phyloP scores from a whole-genome alignment of 2,329 filamentous ascomycete genomes.

The Neofusicoccum ribis region DNA sequence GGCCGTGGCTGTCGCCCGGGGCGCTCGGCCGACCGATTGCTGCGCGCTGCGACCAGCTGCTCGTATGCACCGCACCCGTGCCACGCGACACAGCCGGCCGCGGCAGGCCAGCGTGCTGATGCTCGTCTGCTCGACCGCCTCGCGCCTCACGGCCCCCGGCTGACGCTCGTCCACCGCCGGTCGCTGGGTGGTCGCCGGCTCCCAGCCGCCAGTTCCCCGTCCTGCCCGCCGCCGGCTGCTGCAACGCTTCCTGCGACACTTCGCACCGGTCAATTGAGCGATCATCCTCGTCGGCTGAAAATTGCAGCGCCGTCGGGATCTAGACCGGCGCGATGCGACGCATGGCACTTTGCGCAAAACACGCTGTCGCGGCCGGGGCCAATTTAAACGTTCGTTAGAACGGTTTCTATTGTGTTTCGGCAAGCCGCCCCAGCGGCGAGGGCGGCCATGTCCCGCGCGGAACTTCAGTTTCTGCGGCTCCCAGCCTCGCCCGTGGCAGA shows the following conservation, averaged over 20 bases:
- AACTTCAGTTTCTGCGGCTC: background rate
- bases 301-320: conserved; percentile 1
- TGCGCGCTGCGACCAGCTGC: background rate
- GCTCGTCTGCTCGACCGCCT: background rate
- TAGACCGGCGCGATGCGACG: conserved; percentile 4
- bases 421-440: background rate
- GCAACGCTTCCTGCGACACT: conserved; percentile 6
- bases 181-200: background rate
- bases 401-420: conserved; percentile 13
- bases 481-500: background rate
- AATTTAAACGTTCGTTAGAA: conserved; percentile 17
- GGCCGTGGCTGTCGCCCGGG: background rate
- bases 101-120: background rate
- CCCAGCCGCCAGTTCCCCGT: background rate
- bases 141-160: background rate
- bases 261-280: background rate
- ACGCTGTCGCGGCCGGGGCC: background rate
- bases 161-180: background rate
- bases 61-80: conserved; percentile 4
- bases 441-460: conserved; percentile 6
- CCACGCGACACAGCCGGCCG: conserved; percentile 12
- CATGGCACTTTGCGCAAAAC: conserved; percentile 8
- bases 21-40: conserved; percentile 7
- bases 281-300: conserved; percentile 1
- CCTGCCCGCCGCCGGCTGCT: background rate